phyloP scores from a whole-genome alignment of 129 eudicot genomes.

The Pulicaria dysenterica region DNA sequence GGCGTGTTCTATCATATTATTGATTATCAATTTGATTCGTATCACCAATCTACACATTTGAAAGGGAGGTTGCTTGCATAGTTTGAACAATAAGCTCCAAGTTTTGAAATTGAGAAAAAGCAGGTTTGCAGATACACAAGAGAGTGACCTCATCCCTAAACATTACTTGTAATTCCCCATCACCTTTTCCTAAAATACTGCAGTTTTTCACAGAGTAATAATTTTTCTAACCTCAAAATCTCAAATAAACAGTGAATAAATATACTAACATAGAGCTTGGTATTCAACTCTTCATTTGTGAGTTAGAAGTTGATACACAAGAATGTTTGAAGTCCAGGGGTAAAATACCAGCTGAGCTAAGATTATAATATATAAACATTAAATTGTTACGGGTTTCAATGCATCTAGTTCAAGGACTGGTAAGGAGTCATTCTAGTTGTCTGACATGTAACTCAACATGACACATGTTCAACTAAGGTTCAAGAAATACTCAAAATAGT shows the following conservation, averaged over 20 bases:
- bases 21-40: too few species aligned
- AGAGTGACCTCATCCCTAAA: slow-evolving; percentile 6
- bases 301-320: not conserved
- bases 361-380: not conserved
- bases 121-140: not conserved
- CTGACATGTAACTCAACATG: slow-evolving; percentile 7
- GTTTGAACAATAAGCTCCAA: not conserved
- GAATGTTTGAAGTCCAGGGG: not conserved
- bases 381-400: not conserved
- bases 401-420: not conserved
- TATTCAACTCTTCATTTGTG: slow-evolving; percentile 7
- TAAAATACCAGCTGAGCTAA: slow-evolving; percentile 3
- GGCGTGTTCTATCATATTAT: too few species aligned
- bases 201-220: not conserved
- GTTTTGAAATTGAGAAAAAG: slow-evolving; percentile 1
- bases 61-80: slow-evolving; percentile 21
- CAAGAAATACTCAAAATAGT: slow-evolving; percentile 14
- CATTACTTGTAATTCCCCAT: not conserved
- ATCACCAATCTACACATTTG: slow-evolving; percentile 1
- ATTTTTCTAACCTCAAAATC: not conserved
- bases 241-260: not conserved
- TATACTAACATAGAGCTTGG: not conserved
- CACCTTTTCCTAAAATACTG: not conserved
- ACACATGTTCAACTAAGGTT: slow-evolving; percentile 6
- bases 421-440: slow-evolving; percentile 1